Conservation (phyloP, 768 basidiomycete genomes). For the Asterophora lycoperdoides region DNA sequence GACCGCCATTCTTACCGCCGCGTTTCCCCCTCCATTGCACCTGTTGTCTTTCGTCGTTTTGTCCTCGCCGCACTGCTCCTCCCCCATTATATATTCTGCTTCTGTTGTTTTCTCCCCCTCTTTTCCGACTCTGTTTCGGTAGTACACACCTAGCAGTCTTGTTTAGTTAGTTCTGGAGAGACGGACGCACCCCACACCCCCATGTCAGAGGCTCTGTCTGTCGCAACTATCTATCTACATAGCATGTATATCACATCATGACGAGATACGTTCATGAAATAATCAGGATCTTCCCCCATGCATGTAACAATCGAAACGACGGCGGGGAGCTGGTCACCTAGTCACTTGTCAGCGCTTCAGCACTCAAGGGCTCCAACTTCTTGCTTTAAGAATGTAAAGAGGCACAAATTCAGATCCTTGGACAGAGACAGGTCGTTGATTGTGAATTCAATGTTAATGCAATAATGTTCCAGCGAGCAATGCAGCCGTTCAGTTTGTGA, state of each 20-base stretch:
- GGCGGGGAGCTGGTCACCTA: no score
- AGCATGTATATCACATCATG: slow-evolving; percentile 27
- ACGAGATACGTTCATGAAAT: slow-evolving; percentile 21
- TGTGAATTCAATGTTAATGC: no score
- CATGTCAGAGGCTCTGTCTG: slow-evolving; percentile 6
- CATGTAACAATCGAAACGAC: no score
- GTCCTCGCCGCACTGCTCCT: slow-evolving; percentile 12
- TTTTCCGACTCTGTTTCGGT: slow-evolving; percentile 13
- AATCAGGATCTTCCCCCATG: slow-evolving; percentile 18
- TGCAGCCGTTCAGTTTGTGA: no score
- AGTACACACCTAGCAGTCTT: slow-evolving; percentile 18
- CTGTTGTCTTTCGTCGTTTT: slow-evolving; percentile 10
- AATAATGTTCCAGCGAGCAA: no score
- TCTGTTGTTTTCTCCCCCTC: slow-evolving; percentile 9
- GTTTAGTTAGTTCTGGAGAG: slow-evolving; percentile 17
- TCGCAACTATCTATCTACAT: slow-evolving; percentile 17
- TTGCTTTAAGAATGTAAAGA: no score
- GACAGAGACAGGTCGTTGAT: no score
- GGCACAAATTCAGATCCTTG: no score
- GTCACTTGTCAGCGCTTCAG: no score
- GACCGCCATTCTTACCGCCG: slow-evolving; percentile 11
- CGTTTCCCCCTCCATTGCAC: slow-evolving; percentile 13
- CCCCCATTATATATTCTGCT: slow-evolving; percentile 13
- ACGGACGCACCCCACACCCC: neutral
- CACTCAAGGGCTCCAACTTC: no score